Conservation (phyloP, 768 basidiomycete species). For the Suillus tomentosus region DNA sequence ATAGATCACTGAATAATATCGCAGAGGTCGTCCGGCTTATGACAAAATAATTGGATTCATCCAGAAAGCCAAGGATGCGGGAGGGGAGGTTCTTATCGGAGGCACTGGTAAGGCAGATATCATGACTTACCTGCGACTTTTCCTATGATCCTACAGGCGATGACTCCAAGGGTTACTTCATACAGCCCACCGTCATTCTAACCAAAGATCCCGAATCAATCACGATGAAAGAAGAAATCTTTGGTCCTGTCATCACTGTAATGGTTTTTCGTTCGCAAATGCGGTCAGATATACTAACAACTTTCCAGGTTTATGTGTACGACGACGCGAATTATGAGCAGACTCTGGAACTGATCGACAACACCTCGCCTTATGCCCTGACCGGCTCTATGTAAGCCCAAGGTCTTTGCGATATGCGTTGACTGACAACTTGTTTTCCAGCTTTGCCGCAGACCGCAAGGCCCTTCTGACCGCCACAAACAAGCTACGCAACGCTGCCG, state of each 20-base stretch:
- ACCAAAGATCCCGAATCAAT: conserved; percentile 88
- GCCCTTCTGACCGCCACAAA: conserved; percentile 81
- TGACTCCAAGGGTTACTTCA: conserved; percentile 89
- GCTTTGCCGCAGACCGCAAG: conserved; percentile 82
- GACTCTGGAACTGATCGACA: conserved; percentile 85
- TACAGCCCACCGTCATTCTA: conserved; percentile 92
- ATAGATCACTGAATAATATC: neutral
- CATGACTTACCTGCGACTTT: neutral
- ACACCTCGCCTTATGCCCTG: conserved; percentile 83
- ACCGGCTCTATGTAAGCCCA: conserved; percentile 88
- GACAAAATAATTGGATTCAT: conserved; percentile 86
- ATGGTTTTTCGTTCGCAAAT: conserved; percentile 21
- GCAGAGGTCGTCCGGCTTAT: conserved; percentile 81
- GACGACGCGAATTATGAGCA: conserved; percentile 85
- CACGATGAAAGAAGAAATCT: conserved; percentile 94
- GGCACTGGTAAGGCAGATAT: conserved; percentile 60
- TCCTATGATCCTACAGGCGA: conserved; percentile 51
- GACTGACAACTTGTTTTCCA: conserved; percentile 30
- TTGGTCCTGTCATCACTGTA: conserved; percentile 94
- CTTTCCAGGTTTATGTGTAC: conserved; percentile 77
- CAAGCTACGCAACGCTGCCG: conserved; percentile 85
- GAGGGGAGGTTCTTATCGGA: conserved; percentile 88
- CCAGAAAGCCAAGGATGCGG: conserved; percentile 81
- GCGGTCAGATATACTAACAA: conserved; percentile 6
- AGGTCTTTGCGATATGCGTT: conserved; percentile 15